Percentiles rank a stretch among this genome's conserved stretches.
phyloP scores from a whole-genome alignment of 1,139 yeast species.

The Geotrichum histeridarum region DNA sequence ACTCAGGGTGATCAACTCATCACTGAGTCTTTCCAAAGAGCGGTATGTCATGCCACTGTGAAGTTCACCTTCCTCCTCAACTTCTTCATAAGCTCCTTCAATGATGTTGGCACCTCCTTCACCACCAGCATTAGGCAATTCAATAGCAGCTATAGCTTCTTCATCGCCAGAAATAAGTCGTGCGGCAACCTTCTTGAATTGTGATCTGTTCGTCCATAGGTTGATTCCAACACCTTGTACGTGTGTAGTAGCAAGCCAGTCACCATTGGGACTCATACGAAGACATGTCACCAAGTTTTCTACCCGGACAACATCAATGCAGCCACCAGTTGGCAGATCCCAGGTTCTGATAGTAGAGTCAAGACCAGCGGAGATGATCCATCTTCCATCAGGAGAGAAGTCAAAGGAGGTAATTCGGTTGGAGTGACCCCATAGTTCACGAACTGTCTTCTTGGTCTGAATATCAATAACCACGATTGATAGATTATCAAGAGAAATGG shows the following conservation, averaged over 20 bases:
- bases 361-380: slow-evolving; percentile 80
- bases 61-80: slow-evolving; percentile 23
- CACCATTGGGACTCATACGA: slow-evolving; percentile 83
- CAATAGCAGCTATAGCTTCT: slow-evolving; percentile 47
- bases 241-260: slow-evolving; percentile 88
- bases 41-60: slow-evolving; percentile 40
- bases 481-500: slow-evolving; percentile 80
- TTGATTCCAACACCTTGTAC: slow-evolving; percentile 86
- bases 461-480: slow-evolving; percentile 80
- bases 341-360: slow-evolving; percentile 92
- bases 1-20: slow-evolving; percentile 65
- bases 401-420: slow-evolving; percentile 86
- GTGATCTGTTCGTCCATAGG: slow-evolving; percentile 89
- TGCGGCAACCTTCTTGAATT: slow-evolving; percentile 65
- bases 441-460: slow-evolving; percentile 71
- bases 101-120: slow-evolving; percentile 71
- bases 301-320: slow-evolving; percentile 84
- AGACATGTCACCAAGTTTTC: slow-evolving; percentile 75
- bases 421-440: slow-evolving; percentile 85
- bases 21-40: slow-evolving; percentile 62
- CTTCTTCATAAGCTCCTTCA: slow-evolving; percentile 67
- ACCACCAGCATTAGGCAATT: slow-evolving; percentile 75
- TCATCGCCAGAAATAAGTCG: slow-evolving; percentile 69
- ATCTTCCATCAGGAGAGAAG: slow-evolving; percentile 92
- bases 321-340: slow-evolving; percentile 97